phyloP scores from a whole-genome alignment of 257 asterid species.

The Przewalskia tangutica region DNA sequence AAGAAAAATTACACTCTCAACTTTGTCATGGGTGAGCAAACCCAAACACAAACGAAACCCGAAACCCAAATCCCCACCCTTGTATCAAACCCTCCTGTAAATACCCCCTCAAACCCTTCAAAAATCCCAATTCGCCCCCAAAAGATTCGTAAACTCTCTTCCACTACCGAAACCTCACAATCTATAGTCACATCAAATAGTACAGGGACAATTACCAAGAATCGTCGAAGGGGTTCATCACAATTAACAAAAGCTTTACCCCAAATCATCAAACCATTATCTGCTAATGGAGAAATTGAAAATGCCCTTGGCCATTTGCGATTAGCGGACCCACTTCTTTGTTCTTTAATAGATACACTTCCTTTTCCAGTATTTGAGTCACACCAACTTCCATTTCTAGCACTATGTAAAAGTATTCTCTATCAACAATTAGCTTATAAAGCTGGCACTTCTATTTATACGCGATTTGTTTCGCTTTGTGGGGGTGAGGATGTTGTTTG shows the following conservation, averaged over 20 bases:
- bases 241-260: constrained; percentile 33
- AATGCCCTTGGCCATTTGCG: constrained; percentile 59
- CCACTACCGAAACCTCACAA: constrained; percentile 1
- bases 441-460: constrained; percentile 71
- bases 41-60: constrained; percentile 17
- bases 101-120: constrained; percentile 50
- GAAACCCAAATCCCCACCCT: constrained; percentile 11
- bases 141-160: constrained; percentile 71
- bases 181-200: constrained; percentile 25
- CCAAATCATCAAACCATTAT: constrained; percentile 49
- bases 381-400: constrained; percentile 55
- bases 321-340: constrained; percentile 46
- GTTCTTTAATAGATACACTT: constrained; percentile 40
- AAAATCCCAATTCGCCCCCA: constrained; percentile 93
- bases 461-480: constrained; percentile 64
- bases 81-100: constrained; percentile 10
- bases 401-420: constrained; percentile 69
- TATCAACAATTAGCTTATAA: constrained; percentile 80
- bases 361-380: constrained; percentile 55
- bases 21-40: constrained; percentile 49
- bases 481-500: constrained; percentile 55
- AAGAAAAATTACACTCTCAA: background rate
- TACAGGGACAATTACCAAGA: constrained; percentile 23
- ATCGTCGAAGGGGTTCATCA: background rate
- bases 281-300: constrained; percentile 55